These are phyloP conservation scores for Cadophora luteo-olivacea DNA, from an alignment of 2,329 filamentous ascomycete species.

Conservation along the genomic window DNA sequence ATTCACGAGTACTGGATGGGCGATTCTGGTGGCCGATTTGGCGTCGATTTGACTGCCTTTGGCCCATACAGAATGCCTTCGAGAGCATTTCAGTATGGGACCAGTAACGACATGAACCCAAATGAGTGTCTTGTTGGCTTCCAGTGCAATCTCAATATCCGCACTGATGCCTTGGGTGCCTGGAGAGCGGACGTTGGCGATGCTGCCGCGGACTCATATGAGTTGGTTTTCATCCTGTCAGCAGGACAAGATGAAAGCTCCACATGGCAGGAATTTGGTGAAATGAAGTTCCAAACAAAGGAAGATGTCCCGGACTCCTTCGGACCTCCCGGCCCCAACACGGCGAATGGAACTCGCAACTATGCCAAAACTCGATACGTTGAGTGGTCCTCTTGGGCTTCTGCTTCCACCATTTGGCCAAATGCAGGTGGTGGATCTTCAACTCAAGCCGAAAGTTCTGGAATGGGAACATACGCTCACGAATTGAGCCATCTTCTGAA, in stretches of 20 bases:
- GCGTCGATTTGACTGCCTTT: conserved; percentile 30
- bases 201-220: conserved; percentile 22
- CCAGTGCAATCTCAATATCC: conserved; percentile 25
- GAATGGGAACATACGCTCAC: conserved; percentile 29
- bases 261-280: conserved; percentile 33
- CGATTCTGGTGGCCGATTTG: conserved; percentile 29
- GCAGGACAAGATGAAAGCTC: conserved; percentile 30
- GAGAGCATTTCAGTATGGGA: conserved; percentile 29
- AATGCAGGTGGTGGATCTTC: conserved; percentile 20
- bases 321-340: conserved; percentile 23
- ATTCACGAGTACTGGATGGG: conserved; percentile 34
- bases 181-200: conserved; percentile 28
- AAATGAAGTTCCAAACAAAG: conserved; percentile 31
- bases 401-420: conserved; percentile 27
- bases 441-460: conserved; percentile 24
- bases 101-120: conserved; percentile 21
- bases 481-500: conserved; percentile 29
- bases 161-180: conserved; percentile 24
- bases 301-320: conserved; percentile 29
- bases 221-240: conserved; percentile 27
- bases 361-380: conserved; percentile 30
- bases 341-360: conserved; percentile 20
- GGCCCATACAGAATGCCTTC: conserved; percentile 26
- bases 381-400: conserved; percentile 29
- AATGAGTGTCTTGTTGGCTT: conserved; percentile 22